Percentiles rank a stretch among this genome's conserved stretches.
These are phyloP conservation scores for Pseudotulostoma volvatum DNA, from an alignment of 495 filamentous ascomycete genomes.

Conservation along the genomic window DNA sequence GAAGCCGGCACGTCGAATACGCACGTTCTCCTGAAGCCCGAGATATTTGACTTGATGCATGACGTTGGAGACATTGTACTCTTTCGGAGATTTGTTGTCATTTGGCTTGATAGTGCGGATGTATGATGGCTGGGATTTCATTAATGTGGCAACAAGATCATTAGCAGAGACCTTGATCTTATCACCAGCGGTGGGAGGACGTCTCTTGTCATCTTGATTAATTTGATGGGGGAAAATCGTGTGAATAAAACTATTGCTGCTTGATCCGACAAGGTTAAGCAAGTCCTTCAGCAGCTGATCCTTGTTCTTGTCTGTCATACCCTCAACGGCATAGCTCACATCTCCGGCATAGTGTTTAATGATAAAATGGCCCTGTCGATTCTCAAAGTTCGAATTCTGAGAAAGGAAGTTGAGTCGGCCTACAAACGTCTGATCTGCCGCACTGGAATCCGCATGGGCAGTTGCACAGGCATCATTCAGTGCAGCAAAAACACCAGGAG, in stretches of 20 bases:
- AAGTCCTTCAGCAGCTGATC: slow-evolving; percentile 92
- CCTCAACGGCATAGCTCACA: slow-evolving; percentile 85
- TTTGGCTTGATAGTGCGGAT: slow-evolving; percentile 99
- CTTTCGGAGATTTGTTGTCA: slow-evolving; percentile 86
- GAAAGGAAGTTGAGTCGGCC: slow-evolving; percentile 77
- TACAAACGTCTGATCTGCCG: slow-evolving; percentile 91
- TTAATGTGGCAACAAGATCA: slow-evolving; percentile 82
- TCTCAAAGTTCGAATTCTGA: slow-evolving; percentile 78
- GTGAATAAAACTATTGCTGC: slow-evolving; percentile 72
- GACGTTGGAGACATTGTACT: slow-evolving; percentile 84
- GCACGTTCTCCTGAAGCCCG: slow-evolving; percentile 95
- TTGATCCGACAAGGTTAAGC: slow-evolving; percentile 70
- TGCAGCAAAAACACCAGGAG: slow-evolving; percentile 87
- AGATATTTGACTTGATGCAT: slow-evolving; percentile 99
- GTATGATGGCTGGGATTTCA: slow-evolving; percentile 94
- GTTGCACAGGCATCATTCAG: slow-evolving; percentile 96
- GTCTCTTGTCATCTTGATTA: slow-evolving; percentile 86
- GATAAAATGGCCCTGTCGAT: slow-evolving; percentile 88
- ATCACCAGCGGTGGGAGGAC: slow-evolving; percentile 88
- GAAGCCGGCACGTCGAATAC: slow-evolving; percentile 91
- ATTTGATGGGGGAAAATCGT: slow-evolving; percentile 82
- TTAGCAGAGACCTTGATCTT: slow-evolving; percentile 96
- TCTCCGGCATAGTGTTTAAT: slow-evolving; percentile 99
- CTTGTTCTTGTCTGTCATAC: slow-evolving; percentile 99
- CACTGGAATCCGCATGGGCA: slow-evolving; percentile 83